Percentiles rank a stretch among this genome's conserved stretches.
Conservation (phyloP, 2,329 filamentous ascomycete genomes). For the Chaetomiaceae sp. region DNA sequence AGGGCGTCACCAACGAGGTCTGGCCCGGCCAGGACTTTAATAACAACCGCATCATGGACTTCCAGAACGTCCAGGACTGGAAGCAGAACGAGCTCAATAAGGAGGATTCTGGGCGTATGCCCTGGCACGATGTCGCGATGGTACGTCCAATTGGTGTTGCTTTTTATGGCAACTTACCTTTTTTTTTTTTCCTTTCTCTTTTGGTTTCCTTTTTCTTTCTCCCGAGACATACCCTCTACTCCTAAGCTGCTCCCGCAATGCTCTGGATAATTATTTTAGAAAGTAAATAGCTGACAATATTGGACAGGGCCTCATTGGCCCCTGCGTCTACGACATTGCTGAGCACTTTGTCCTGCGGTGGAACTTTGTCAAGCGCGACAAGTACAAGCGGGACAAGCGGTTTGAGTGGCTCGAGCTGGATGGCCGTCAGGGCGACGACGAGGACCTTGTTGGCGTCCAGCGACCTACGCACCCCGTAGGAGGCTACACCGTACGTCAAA, state of each 20-base stretch:
- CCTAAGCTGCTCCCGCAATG: no score
- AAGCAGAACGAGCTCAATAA: constrained; percentile 90
- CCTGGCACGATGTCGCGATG: constrained; percentile 96
- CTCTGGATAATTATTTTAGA: no score
- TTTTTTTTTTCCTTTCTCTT: no score
- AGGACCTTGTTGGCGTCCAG: constrained; percentile 84
- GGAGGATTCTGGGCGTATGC: constrained; percentile 89
- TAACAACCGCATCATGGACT: constrained; percentile 95
- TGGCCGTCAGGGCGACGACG: constrained; percentile 69
- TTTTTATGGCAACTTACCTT: no score
- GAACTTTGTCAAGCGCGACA: constrained; percentile 97
- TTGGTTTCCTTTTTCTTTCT: no score
- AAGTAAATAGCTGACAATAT: no score
- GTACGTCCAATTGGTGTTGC: no score
- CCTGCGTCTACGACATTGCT: constrained; percentile 87
- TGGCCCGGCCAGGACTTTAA: constrained; percentile 98
- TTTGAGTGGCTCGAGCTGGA: constrained; percentile 84
- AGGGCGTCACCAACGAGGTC: constrained; percentile 73
- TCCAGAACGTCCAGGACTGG: constrained; percentile 86
- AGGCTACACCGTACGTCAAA: constrained; percentile 75
- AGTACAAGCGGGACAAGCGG: constrained; percentile 82
- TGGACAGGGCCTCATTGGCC: constrained; percentile 83
- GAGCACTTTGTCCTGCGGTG: constrained; percentile 92
- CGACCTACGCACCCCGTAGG: constrained; percentile 85
- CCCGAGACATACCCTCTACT: no score